Evolutionary conservation across 2,329 filamentous ascomycete species (phyloP).

Genomic region (Fusarium lateritium): DNA sequence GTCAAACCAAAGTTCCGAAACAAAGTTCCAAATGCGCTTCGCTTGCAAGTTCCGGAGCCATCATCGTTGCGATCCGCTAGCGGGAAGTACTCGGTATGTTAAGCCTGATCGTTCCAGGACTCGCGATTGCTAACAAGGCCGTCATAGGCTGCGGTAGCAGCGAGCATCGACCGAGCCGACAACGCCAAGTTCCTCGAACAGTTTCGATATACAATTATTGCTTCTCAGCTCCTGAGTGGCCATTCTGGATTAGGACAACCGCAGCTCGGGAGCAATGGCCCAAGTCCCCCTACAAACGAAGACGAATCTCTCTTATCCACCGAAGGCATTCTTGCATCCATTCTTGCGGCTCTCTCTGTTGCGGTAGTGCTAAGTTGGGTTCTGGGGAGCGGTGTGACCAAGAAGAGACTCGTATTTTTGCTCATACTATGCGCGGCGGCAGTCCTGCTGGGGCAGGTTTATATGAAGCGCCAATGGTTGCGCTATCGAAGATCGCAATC

Average conservation of each 20-base stretch:
- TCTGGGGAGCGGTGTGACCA: conserved; percentile 68
- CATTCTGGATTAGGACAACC: conserved; percentile 66
- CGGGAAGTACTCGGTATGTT: conserved; percentile 67
- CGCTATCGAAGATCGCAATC: conserved; percentile 83
- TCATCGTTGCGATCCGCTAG: conserved; percentile 62
- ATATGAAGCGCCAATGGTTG: conserved; percentile 85
- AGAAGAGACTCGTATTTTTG: conserved; percentile 67
- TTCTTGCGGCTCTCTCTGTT: conserved; percentile 71
- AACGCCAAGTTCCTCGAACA: conserved; percentile 90
- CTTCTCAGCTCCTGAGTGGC: conserved; percentile 87
- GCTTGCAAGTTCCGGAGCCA: conserved; percentile 57
- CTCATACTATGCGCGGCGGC: conserved; percentile 68
- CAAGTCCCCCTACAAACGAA: conserved; percentile 29
- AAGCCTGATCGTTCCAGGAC: background rate
- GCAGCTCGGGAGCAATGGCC: conserved; percentile 42
- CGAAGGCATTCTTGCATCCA: conserved; percentile 65
- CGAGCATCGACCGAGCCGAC: conserved; percentile 80
- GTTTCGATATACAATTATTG: conserved; percentile 93
- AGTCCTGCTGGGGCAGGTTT: conserved; percentile 73
- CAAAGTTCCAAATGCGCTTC: conserved; percentile 61
- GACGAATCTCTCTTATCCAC: conserved; percentile 56
- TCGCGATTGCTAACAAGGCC: conserved; percentile 16
- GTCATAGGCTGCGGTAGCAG: conserved; percentile 76
- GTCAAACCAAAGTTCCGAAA: conserved; percentile 68
- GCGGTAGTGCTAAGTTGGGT: conserved; percentile 83